Evolutionary conservation across 352 stramenopile genomes (phyloP), one percentile per base, ranked within the genome.

Genomic region (Phytophthora palmivora): DNA sequence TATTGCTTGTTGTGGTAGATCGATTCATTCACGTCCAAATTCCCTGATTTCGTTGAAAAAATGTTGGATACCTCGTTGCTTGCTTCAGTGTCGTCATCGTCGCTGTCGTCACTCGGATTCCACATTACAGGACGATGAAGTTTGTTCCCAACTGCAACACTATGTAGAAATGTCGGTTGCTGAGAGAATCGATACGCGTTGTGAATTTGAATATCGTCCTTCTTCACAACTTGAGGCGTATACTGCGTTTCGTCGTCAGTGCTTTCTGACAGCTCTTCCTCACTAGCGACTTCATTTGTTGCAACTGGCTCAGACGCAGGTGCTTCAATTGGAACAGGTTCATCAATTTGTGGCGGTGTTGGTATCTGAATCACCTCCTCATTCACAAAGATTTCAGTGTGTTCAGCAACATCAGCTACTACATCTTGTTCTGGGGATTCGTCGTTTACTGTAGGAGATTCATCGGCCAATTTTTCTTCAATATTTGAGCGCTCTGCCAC

Each of bases 141-240:
- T 39, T 84, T 88, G 39, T 72, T 82, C 4, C 63, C 36, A 4
- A 75, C 54, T 9, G 71, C 24, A 8, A 73, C 72, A 10, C 54
- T 73, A 0, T 50, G 63, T 3, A 75, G 58, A 26, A 88, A 88
- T 8, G 50, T 61, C 22, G 78, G 78, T 15, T 88, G 74, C 14
- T 79, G 73, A 2, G 72, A 84, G 21, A 88, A 85, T 18, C 69
- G 68, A 16, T 79, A 86, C 3, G 59, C 32, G 36, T 71, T 69
- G 21, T 63, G 54, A 24, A 60, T 45, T 22, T 68, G 39, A 43
- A 54, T 56, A 22, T 74, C 48, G 5, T 55, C 46, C 36, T 57
- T 33, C 18, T 67, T 61, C 8, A 67, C 28, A 15, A 41, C 32
- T 60, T 54, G 53, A 39, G 54, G 49, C 10, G 24, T 43, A 19